These are phyloP conservation scores for Smithsoniella earleae DNA, from an alignment of 163 green algal species.

Conservation along the genomic window DNA sequence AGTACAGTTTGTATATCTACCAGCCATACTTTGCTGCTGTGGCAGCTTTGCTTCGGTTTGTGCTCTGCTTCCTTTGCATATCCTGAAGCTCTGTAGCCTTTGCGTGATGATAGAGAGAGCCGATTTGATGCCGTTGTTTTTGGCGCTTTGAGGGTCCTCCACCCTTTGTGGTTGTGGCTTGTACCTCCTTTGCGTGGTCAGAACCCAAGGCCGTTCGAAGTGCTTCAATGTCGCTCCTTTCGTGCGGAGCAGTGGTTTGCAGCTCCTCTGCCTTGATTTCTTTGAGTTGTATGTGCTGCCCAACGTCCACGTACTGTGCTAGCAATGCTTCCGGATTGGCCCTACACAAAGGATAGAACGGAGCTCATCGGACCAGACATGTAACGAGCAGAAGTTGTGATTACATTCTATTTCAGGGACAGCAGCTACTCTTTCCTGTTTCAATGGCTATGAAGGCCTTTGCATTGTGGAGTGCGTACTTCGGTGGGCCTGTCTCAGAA, in stretches of 20 bases:
- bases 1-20: too few species aligned
- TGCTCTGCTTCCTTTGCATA: background rate
- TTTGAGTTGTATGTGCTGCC: constrained; percentile 2
- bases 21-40: constrained; percentile 23
- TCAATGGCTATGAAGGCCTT: background rate
- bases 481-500: background rate
- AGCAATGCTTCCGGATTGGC: background rate
- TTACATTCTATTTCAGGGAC: background rate
- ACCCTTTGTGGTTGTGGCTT: background rate
- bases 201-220: constrained; percentile 8
- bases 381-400: background rate
- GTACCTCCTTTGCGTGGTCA: constrained; percentile 22
- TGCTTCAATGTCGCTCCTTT: constrained; percentile 15
- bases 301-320: background rate
- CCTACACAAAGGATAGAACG: background rate
- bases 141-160: constrained; percentile 6
- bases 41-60: background rate
- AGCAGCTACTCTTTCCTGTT: background rate
- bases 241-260: background rate
- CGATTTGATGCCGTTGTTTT: constrained; percentile 22
- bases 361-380: background rate
- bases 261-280: constrained; percentile 17
- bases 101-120: constrained; percentile 3
- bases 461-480: background rate
- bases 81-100: constrained; percentile 23